Evolutionary conservation across 2,329 filamentous ascomycete genomes (phyloP).

Genomic region (Dactylellina sp.): DNA sequence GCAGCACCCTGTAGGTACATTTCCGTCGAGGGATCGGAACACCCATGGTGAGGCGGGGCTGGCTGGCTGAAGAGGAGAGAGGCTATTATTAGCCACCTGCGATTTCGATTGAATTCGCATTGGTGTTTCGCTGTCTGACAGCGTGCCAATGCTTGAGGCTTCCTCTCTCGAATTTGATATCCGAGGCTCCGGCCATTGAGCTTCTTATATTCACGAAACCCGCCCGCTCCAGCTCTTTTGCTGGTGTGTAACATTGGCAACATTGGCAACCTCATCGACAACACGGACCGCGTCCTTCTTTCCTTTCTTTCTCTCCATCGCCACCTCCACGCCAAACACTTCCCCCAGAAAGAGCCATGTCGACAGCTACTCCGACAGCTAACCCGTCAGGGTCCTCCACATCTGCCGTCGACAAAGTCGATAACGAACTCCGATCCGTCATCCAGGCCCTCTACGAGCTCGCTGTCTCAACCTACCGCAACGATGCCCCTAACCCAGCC

Average conservation of each 20-base stretch:
- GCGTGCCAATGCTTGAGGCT: neutral
- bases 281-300: conserved; percentile 5
- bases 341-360: conserved; percentile 21
- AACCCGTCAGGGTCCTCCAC: conserved; percentile 14
- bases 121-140: neutral
- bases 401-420: conserved; percentile 29
- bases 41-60: neutral
- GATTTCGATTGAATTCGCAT: neutral
- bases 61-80: neutral
- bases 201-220: too few species aligned
- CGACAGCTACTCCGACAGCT: conserved; percentile 27
- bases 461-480: conserved; percentile 74
- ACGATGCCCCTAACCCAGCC: conserved; percentile 67
- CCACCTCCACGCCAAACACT: neutral
- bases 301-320: neutral
- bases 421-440: conserved; percentile 72
- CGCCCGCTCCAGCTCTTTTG: too few species aligned
- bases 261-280: conserved; percentile 43
- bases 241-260: conserved; percentile 41
- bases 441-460: conserved; percentile 75
- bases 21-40: too few species aligned
- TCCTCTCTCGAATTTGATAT: neutral
- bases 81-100: conserved; percentile 16
- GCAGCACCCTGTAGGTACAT: too few species aligned
- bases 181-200: too few species aligned